Evolutionary conservation across 768 basidiomycete species (phyloP), one percentile per base, ranked within the genome.

Genomic region (Leccinum rimulosum): DNA sequence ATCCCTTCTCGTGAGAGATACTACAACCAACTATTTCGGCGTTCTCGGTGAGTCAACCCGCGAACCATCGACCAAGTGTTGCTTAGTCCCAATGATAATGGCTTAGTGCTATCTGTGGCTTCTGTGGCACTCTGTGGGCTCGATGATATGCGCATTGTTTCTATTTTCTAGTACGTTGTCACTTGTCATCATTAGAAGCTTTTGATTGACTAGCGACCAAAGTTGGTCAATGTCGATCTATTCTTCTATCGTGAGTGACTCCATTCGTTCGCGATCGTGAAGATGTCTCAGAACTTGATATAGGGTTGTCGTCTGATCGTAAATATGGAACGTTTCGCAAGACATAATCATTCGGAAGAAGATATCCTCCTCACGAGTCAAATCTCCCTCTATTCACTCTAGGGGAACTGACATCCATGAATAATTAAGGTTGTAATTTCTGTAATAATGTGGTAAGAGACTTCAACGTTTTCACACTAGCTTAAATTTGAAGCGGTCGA

Each of bases 401-500:
- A 30, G 8, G n/a, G n/a, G 10, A 10, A 45, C 17, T 17, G 38
- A 40, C 7, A 40, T 11, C 11, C 43, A 19, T 3, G 43, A 1
- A 3, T 45, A 19, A 45, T n/a, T 5, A 45, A 45, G 11, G 17
- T 19, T 45, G 43, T 45, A 19, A 19, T 19, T 45, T 45, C 3
- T 19, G 43, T 45, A 19, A n/a, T 11, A 45, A 45, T 11, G 10
- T 45, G 19, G 40, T 28, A 15, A 25, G 25, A 27, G 6, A 27
- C 15, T 27, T 28, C 28, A 8, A 50, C 17, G 17, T 15, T 50
- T 9, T 10, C 17, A 50, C 28, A 14, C 25, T 15, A 50, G 8
- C 8, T 28, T 28, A n/a, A 25, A 48, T 48, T 48, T 12, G 47
- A 48, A 27, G 14, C 96, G 96, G 76, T 98, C 96, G 59, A 98